These are phyloP conservation scores for Auricularia auricula-judae DNA, from an alignment of 768 basidiomycete species.

Conservation along the genomic window DNA sequence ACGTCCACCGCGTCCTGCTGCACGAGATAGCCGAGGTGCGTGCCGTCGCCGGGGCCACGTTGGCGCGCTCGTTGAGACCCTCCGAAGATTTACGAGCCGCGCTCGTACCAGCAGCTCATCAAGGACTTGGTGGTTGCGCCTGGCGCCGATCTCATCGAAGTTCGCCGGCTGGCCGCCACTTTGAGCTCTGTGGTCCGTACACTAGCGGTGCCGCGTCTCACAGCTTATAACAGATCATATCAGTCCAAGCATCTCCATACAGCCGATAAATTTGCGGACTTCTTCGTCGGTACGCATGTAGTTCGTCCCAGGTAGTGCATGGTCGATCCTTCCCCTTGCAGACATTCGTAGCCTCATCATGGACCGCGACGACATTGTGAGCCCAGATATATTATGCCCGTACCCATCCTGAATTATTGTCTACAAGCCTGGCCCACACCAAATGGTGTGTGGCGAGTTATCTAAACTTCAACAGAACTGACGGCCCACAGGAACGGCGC, in stretches of 20 bases:
- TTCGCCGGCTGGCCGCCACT: constrained; percentile 34
- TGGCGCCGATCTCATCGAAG: constrained; percentile 29
- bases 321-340: constrained; percentile 13
- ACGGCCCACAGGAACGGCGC: constrained; percentile 42
- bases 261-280: constrained; percentile 51
- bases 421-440: not conserved
- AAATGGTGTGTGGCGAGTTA: constrained; percentile 2
- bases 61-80: not conserved
- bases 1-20: constrained; percentile 55
- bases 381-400: not conserved
- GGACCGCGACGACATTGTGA: constrained; percentile 46
- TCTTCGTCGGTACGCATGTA: constrained; percentile 27
- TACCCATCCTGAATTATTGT: too few species aligned
- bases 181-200: constrained; percentile 29
- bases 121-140: constrained; percentile 33
- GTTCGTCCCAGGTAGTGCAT: too few species aligned
- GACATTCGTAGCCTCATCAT: constrained; percentile 48
- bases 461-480: not conserved
- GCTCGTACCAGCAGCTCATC: constrained; percentile 40
- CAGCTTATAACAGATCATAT: constrained; percentile 4
- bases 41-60: not conserved
- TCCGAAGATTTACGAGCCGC: constrained; percentile 51
- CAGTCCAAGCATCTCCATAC: constrained; percentile 41
- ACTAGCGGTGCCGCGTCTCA: not conserved
- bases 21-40: constrained; percentile 60